Conservation (phyloP, 306 rosid genomes). For the Crotalaria pallida region DNA sequence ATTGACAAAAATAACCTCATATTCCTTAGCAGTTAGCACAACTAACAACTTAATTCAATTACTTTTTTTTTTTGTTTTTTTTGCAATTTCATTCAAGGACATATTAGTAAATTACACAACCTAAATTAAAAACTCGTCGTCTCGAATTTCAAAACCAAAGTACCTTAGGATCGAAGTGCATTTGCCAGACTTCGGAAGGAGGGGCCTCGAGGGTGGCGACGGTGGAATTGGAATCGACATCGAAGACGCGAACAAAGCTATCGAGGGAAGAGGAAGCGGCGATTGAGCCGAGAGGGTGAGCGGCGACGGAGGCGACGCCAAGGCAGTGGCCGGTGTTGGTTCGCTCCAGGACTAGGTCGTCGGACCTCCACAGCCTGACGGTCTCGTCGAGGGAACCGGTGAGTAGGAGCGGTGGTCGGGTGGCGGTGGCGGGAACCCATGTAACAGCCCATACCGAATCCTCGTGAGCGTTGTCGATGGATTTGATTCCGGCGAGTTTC, state of each 20-base stretch:
- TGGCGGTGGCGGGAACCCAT: constrained; percentile 82
- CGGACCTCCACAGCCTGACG: constrained; percentile 83
- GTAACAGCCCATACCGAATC: constrained; percentile 95
- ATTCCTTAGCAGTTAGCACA: too few species aligned
- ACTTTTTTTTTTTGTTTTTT: too few species aligned
- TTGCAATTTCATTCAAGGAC: too few species aligned
- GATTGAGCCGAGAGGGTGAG: constrained; percentile 79
- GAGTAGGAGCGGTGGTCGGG: constrained; percentile 64
- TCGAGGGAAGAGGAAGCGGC: constrained; percentile 98
- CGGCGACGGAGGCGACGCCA: constrained; percentile 90
- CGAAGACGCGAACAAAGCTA: constrained; percentile 82
- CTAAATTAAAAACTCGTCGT: not conserved
- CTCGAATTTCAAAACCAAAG: not conserved
- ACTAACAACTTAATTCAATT: too few species aligned
- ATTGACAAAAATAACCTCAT: too few species aligned
- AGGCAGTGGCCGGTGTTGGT: constrained; percentile 92
- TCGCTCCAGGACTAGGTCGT: constrained; percentile 66
- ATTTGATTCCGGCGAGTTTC: constrained; percentile 90
- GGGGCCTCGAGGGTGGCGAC: constrained; percentile 93
- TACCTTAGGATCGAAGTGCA: constrained; percentile 93
- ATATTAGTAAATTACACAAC: too few species aligned
- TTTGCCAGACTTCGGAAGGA: constrained; percentile 98
- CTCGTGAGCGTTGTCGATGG: constrained; percentile 79
- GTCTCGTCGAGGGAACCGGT: constrained; percentile 96
- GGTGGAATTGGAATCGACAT: constrained; percentile 82